phyloP scores from a whole-genome alignment of 305 asterid genomes.

The Lippia alba region DNA sequence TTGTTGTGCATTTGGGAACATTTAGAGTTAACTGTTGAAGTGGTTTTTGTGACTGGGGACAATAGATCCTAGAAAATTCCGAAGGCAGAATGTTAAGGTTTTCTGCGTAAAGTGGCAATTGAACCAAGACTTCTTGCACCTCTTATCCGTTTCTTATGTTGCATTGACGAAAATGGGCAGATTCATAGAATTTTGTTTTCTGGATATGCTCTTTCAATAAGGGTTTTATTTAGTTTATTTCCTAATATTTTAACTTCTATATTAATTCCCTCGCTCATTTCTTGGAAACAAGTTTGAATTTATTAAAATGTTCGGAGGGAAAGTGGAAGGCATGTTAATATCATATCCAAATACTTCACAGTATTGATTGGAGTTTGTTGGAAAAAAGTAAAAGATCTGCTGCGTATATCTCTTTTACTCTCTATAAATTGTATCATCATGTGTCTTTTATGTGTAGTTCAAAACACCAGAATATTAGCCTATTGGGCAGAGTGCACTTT shows the following conservation, averaged over 20 bases:
- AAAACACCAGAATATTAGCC: background rate
- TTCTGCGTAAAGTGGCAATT: slow-evolving; percentile 24
- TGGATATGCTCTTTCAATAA: slow-evolving; percentile 14
- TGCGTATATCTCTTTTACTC: no score
- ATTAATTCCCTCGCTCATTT: background rate
- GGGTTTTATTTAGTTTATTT: slow-evolving; percentile 4
- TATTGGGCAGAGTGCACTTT: slow-evolving; percentile 1
- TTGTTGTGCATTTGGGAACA: slow-evolving; percentile 17
- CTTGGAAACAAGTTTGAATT: no score
- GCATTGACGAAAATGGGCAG: no score
- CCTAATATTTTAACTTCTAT: slow-evolving; percentile 7
- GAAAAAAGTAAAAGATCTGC: no score
- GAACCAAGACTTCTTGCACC: slow-evolving; percentile 3
- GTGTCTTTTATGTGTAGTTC: no score
- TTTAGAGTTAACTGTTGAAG: slow-evolving; percentile 5
- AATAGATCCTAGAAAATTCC: slow-evolving; percentile 7
- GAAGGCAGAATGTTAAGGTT: background rate
- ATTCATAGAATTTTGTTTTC: background rate
- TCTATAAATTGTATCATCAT: no score
- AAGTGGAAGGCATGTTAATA: no score
- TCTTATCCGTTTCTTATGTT: background rate
- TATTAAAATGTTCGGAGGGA: no score
- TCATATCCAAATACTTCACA: no score
- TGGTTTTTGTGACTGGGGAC: slow-evolving; percentile 6
- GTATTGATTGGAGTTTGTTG: no score